A percentile compares a stretch with the other conserved stretches of the same genome.
These are phyloP conservation scores for Aspergillus asperescens DNA, from an alignment of 495 filamentous ascomycete genomes.

Conservation along the genomic window DNA sequence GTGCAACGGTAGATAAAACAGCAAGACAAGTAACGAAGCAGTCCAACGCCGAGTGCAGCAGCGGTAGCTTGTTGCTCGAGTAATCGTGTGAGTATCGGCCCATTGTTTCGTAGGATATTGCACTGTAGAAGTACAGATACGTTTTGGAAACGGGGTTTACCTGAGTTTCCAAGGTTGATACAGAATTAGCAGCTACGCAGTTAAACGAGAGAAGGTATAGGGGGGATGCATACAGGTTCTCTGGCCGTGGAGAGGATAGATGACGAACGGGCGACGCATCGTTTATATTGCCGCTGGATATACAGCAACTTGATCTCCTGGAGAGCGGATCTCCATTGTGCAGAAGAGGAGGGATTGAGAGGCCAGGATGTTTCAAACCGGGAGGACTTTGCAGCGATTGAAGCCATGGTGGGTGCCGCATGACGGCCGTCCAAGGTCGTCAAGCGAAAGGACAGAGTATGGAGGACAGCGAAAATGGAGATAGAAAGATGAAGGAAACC, in stretches of 20 bases:
- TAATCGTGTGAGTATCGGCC: constrained; percentile 39
- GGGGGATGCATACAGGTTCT: constrained; percentile 24
- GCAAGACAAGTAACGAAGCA: constrained; percentile 24
- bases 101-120: constrained; percentile 40
- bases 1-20: constrained; percentile 18
- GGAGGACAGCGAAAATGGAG: neutral
- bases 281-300: constrained; percentile 40
- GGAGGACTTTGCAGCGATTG: constrained; percentile 19
- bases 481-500: neutral
- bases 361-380: constrained; percentile 14
- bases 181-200: no score
- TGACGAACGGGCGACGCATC: constrained; percentile 35
- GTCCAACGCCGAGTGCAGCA: constrained; percentile 32
- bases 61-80: constrained; percentile 35
- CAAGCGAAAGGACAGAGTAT: no score
- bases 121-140: constrained; percentile 44
- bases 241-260: constrained; percentile 26
- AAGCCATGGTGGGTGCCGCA: constrained; percentile 5
- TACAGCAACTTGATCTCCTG: constrained; percentile 35
- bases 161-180: constrained; percentile 21
- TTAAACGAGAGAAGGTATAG: neutral
- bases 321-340: constrained; percentile 34
- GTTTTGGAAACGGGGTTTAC: constrained; percentile 32
- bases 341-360: constrained; percentile 9
- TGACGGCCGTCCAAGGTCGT: no score